Base-by-base conservation (phyloP, 2,329 filamentous ascomycete species). In the Lachnum nothofagi region DNA sequence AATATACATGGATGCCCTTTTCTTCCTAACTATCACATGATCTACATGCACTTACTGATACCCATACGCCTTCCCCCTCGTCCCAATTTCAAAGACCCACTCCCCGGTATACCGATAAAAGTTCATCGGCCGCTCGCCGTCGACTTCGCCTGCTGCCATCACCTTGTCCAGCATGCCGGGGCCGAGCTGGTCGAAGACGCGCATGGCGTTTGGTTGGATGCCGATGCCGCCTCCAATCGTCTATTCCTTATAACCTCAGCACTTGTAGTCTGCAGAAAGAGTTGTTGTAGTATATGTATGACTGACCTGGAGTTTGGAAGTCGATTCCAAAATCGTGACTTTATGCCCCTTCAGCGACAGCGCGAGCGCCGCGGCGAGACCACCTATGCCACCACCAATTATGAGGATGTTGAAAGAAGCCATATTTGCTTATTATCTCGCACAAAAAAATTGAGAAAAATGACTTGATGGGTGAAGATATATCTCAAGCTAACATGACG, bases 351-450 rank as follows among this genome's bases (percentile, higher is more conserved):
- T 56, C 10, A 61, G 52, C 34, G 60, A 59, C 3, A 64, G 59
- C 3, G 63, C 60, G 1, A 66, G 49, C 16, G 62, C 64, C 3
- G 62, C 58, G 1, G 60, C 51, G 6, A 68, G 55, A 10, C 65
- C 65, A 12, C 63, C 62, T 19, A 66, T 60, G n/a, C 65, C 65
- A 31, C 59, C 65, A 38, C 65, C 65, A 34, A 65, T 56, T 33
- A 67, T 57, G 12, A 66, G 27, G 42, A 66, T 48, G 37, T 60
- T 52, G 42, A 51, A 47, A 6, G 4, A 4, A 6, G 14, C 6
- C 34, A 38, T 38, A 6, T 27, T 27, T 12, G 25, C 6, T 12
- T 27, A 6, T 27, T 27, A 12, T 27, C 12, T n/a, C n/a, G n/a
- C n/a, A n/a, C n/a, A 27, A 12, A 27, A 27, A 12, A 27, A 12